These are phyloP conservation scores for Monosporozyma siamensis DNA, from an alignment of 805 yeast genomes.

Conservation along the genomic window DNA sequence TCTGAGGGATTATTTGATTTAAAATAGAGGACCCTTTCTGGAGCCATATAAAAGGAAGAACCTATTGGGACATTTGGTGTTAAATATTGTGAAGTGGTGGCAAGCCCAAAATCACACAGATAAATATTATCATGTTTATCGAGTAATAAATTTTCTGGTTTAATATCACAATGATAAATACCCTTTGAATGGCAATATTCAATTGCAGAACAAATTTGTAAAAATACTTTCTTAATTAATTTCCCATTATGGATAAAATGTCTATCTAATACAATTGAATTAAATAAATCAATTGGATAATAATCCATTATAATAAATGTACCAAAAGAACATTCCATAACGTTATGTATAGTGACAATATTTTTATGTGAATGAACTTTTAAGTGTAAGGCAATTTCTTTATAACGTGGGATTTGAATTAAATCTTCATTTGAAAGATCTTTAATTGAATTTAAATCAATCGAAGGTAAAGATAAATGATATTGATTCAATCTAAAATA, in stretches of 20 bases:
- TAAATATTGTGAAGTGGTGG: slow-evolving; percentile 50
- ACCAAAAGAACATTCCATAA: slow-evolving; percentile 51
- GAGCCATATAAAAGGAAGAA: slow-evolving; percentile 86
- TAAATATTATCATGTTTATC: slow-evolving; percentile 45
- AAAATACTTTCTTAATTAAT: slow-evolving; percentile 47
- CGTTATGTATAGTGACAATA: slow-evolving; percentile 65
- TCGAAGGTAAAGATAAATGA: slow-evolving; percentile 22
- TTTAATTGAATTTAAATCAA: slow-evolving; percentile 24
- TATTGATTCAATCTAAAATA: slow-evolving; percentile 21
- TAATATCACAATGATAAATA: slow-evolving; percentile 89
- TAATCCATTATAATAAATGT: slow-evolving; percentile 77
- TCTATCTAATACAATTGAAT: slow-evolving; percentile 68
- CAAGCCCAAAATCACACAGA: slow-evolving; percentile 84
- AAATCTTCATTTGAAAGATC: slow-evolving; percentile 31
- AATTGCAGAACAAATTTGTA: slow-evolving; percentile 76
- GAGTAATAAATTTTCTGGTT: slow-evolving; percentile 88
- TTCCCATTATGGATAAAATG: slow-evolving; percentile 46
- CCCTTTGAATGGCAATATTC: slow-evolving; percentile 73
- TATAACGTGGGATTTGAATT: slow-evolving; percentile 32
- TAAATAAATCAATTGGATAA: slow-evolving; percentile 77
- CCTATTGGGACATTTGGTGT: slow-evolving; percentile 77
- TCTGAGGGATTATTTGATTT: not conserved
- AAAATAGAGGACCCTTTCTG: slow-evolving; percentile 48
- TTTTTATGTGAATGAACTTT: slow-evolving; percentile 72
- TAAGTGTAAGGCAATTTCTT: slow-evolving; percentile 67